Evolutionary conservation across 75 land plant species (phyloP).

Genomic region (Cupressus sempervirens): DNA sequence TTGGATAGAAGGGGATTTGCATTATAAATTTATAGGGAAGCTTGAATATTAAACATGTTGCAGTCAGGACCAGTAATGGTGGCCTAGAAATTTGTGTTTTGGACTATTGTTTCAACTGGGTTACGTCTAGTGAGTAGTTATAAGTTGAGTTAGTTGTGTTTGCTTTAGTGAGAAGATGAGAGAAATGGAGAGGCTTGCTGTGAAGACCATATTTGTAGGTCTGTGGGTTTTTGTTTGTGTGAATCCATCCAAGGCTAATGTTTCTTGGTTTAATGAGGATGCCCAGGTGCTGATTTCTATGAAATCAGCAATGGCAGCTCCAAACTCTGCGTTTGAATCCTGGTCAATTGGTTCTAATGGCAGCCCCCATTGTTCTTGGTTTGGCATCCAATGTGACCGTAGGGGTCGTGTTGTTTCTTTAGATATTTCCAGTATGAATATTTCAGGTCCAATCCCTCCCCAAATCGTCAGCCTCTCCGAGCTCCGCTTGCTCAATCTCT

Average conservation of each 20-base stretch:
- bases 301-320: conserved; percentile 1
- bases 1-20: not conserved
- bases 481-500: conserved; percentile 24
- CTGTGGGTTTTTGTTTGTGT: conserved; percentile 20
- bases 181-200: not conserved
- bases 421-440: conserved; percentile 16
- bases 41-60: conserved; percentile 6
- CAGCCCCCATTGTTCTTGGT: conserved; percentile 7
- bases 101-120: not conserved
- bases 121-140: not conserved
- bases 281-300: conserved; percentile 13
- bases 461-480: conserved; percentile 14
- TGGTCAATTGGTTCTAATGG: conserved; percentile 14
- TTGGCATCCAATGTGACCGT: conserved; percentile 13
- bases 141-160: not conserved
- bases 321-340: not conserved
- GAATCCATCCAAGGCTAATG: conserved; percentile 42
- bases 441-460: conserved; percentile 17
- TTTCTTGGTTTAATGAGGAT: conserved; percentile 39
- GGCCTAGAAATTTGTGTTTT: not conserved
- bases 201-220: conserved; percentile 1
- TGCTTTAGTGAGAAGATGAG: not conserved
- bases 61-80: not conserved
- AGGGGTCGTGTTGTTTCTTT: conserved; percentile 3
- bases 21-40: not conserved